Base-by-base conservation (phyloP, 768 basidiomycete species). In the Tubosaeta sp. region DNA sequence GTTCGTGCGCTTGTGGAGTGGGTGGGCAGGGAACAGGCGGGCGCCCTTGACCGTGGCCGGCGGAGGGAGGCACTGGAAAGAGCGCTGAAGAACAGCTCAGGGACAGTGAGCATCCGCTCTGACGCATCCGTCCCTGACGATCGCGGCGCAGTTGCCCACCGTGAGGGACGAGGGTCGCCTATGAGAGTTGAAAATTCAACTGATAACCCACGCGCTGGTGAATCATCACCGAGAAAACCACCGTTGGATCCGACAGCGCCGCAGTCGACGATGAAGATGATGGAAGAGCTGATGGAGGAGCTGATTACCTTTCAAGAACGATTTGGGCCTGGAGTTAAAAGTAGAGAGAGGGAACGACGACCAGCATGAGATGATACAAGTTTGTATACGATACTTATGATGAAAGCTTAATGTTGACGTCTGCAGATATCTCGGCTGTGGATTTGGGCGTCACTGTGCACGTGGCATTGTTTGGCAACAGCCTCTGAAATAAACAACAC, bases 231-330 rank as follows among this genome's bases (percentile, higher is more conserved):
- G 27, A 52, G 16, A 31, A 56, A 58, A 43, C 46, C 46, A 0
- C 38, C 52, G 31, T 43, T 50, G 14, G 63, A 54, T 33, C 39
- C 41, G 27, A 42, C 55, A 27, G 54, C 65, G 56, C 59, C 61
- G 10, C 57, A 60, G 43, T 65, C 66, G 63, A 86, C 86, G 37
- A 87, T 89, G 82, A 85, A 81, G 70, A 76, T 88, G 74, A 90
- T 95, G 86, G 92, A 93, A 65, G 90, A 88, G 60, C 74, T 95
- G 10, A 93, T 93, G 85, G 82, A 89, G 63, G 92, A 95, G 67
- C 72, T 95, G 25, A 91, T 94, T 57, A 76, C 72, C 35, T 95
- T 95, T 65, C 93, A 95, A 71, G 91, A 95, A 66, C 78, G 82
- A 50, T 94, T 89, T 71, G 88, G 88, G n/a, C 77, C 77, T 6